Conservation (phyloP, 2,329 filamentous ascomycete species). For the Beauveria caledonica region DNA sequence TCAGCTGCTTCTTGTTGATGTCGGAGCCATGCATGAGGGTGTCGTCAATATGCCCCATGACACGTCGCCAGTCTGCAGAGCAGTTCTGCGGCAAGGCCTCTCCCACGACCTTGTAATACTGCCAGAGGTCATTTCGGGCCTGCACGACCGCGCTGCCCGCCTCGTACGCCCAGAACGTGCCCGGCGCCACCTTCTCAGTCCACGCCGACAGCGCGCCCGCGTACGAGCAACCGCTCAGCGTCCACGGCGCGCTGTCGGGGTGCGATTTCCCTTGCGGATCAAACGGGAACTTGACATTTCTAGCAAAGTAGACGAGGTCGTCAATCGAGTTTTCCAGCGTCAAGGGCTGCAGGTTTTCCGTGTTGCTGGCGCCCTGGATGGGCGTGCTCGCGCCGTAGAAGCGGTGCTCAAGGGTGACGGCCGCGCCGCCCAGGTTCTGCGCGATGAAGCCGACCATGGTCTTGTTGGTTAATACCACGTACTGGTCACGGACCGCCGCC, state of each 20-base stretch:
- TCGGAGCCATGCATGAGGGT: conserved; percentile 31
- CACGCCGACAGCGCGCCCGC: conserved; percentile 70
- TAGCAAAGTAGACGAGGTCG: conserved; percentile 68
- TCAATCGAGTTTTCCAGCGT: conserved; percentile 71
- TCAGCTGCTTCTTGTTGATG: conserved; percentile 32
- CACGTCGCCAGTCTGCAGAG: conserved; percentile 49
- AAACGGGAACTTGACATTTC: conserved; percentile 60
- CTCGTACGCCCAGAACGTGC: conserved; percentile 67
- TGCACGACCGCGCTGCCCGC: conserved; percentile 68
- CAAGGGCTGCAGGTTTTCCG: conserved; percentile 63
- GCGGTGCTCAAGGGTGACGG: conserved; percentile 67
- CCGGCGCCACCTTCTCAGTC: conserved; percentile 61
- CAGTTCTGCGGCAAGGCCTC: conserved; percentile 47
- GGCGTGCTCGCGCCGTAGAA: conserved; percentile 74
- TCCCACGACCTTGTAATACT: conserved; percentile 39
- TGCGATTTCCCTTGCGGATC: conserved; percentile 55
- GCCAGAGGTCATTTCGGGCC: conserved; percentile 66
- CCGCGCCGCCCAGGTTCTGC: conserved; percentile 59
- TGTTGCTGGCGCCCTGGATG: conserved; percentile 44
- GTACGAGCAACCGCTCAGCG: conserved; percentile 73
- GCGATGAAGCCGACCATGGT: conserved; percentile 59
- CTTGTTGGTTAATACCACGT: conserved; percentile 59
- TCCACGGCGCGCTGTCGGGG: conserved; percentile 57
- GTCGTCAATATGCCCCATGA: conserved; percentile 39
- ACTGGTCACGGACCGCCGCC: conserved; percentile 45